Evolutionary conservation across 805 yeast species (phyloP).

Genomic region (Pichia deserticola): DNA sequence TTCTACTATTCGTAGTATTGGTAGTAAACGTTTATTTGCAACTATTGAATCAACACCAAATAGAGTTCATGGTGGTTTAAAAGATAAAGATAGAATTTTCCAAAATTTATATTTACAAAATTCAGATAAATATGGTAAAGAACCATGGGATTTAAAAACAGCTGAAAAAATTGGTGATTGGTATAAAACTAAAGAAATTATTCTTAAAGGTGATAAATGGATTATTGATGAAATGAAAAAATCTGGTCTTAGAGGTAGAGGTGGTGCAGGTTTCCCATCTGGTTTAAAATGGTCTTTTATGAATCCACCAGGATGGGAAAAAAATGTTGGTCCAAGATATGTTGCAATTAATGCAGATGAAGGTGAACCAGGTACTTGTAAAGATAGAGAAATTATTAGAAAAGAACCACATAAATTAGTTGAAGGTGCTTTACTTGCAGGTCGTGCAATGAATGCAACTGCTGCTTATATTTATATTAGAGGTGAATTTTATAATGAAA

Average conservation of each 20-base stretch:
- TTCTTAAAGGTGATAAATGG: constrained; percentile 82
- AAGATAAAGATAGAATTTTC: constrained; percentile 79
- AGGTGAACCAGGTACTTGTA: constrained; percentile 93
- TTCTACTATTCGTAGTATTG: neutral
- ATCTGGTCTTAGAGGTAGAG: constrained; percentile 84
- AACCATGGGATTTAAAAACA: constrained; percentile 50
- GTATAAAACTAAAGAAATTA: constrained; percentile 83
- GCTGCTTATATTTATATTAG: constrained; percentile 89
- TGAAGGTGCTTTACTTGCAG: constrained; percentile 87
- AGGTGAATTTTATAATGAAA: constrained; percentile 85
- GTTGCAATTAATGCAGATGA: constrained; percentile 89
- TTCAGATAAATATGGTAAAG: constrained; percentile 55
- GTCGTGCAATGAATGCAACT: constrained; percentile 88
- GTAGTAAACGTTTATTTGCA: constrained; percentile 20
- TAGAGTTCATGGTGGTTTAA: constrained; percentile 62
- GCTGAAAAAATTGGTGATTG: constrained; percentile 83
- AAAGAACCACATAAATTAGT: constrained; percentile 89
- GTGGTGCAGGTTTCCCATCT: constrained; percentile 91
- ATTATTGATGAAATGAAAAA: constrained; percentile 80
- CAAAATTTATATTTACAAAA: constrained; percentile 59
- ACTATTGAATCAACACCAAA: constrained; percentile 46
- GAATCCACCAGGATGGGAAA: constrained; percentile 96
- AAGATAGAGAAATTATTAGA: constrained; percentile 84
- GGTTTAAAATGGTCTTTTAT: constrained; percentile 89
- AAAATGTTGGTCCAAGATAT: constrained; percentile 81